These are phyloP conservation scores for Neurospora africana DNA, from an alignment of 495 filamentous ascomycete species.

Conservation along the genomic window DNA sequence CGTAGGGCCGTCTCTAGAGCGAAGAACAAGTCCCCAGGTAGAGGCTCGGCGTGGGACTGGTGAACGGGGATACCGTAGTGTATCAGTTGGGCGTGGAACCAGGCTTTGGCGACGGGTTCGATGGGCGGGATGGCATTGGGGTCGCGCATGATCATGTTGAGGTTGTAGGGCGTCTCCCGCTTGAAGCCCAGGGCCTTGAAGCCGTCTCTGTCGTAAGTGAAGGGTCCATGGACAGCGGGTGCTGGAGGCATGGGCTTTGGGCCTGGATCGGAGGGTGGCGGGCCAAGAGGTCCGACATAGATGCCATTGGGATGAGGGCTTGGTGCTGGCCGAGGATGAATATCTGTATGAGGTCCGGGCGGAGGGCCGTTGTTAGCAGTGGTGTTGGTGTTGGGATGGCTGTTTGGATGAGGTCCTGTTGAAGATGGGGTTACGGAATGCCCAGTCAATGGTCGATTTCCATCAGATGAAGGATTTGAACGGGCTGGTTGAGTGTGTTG, in stretches of 20 bases:
- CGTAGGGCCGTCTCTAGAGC: neutral
- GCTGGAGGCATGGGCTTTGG: neutral
- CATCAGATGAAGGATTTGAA: neutral
- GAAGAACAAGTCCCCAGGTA: neutral
- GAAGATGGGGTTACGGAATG: no score
- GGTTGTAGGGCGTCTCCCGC: neutral
- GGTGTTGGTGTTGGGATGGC: neutral
- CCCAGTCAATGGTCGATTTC: neutral
- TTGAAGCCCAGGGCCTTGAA: neutral
- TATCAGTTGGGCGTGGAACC: neutral
- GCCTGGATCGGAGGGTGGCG: neutral
- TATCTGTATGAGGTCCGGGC: neutral
- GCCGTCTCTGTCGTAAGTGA: neutral
- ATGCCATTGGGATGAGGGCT: neutral
- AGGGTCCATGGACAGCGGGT: neutral
- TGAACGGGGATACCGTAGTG: neutral
- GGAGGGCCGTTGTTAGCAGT: neutral
- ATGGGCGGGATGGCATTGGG: neutral
- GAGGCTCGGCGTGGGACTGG: neutral
- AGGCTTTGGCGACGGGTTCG: neutral
- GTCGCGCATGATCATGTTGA: neutral
- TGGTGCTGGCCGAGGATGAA: neutral
- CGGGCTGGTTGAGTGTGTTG: neutral
- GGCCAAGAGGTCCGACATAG: neutral
- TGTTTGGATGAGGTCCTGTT: no score